Conservation (phyloP, 805 yeast species). For the Cephaloascus albidus region DNA sequence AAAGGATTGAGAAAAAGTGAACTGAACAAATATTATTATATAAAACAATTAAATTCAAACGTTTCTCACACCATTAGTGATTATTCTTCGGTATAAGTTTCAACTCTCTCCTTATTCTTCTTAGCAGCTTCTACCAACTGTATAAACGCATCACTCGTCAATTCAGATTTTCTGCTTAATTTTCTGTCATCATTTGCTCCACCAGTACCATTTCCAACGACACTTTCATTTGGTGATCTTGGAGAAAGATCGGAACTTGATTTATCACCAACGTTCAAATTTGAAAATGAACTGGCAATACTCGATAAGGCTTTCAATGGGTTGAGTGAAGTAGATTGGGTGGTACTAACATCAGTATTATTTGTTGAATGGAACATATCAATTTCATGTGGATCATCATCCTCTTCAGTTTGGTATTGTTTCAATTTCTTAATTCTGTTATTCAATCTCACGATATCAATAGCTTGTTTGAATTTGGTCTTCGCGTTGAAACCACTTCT, state of each 20-base stretch:
- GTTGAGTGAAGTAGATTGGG: conserved; percentile 1
- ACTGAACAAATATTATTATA: too few relatives aligned
- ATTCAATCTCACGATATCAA: conserved; percentile 73
- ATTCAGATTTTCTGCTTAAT: conserved; percentile 20
- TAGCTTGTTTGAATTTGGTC: conserved; percentile 74
- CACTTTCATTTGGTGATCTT: conserved; percentile 3
- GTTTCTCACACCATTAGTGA: too few relatives aligned
- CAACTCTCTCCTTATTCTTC: conserved; percentile 38
- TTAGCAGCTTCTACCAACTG: conserved; percentile 65
- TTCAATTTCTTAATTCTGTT: conserved; percentile 71
- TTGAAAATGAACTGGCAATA: conserved; percentile 5
- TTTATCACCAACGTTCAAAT: conserved; percentile 5
- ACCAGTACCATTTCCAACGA: conserved; percentile 2
- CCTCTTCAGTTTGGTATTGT: conserved; percentile 47
- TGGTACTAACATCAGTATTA: conserved; percentile 4
- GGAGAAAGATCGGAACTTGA: too few relatives aligned
- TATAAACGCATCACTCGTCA: conserved; percentile 50
- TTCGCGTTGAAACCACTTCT: conserved; percentile 79
- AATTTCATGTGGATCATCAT: conserved; percentile 41
- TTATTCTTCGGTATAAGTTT: not conserved
- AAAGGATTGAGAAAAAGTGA: too few relatives aligned
- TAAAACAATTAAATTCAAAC: too few relatives aligned
- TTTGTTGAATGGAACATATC: conserved; percentile 21
- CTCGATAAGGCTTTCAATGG: conserved; percentile 7
- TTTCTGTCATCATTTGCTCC: conserved; percentile 1